phyloP scores from a whole-genome alignment of 805 yeast genomes.

The Barnettozyma salicaria region DNA sequence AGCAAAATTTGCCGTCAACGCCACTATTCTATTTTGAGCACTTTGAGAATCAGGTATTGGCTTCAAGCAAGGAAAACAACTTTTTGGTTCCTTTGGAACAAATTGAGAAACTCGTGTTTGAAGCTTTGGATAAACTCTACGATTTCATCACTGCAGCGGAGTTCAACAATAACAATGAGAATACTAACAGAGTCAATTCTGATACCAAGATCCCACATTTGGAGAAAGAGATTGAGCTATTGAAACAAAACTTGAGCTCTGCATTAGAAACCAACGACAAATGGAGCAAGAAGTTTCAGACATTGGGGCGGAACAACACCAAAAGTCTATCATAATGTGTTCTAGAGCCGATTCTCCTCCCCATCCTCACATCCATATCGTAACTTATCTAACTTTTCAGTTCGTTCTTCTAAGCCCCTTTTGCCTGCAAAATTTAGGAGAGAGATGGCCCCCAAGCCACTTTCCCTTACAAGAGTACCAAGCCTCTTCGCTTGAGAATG shows the following conservation, averaged over 20 bases:
- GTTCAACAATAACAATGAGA: neutral
- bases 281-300: slow-evolving; percentile 21
- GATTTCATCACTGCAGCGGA: slow-evolving; percentile 3
- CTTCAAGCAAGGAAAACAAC: slow-evolving; percentile 1
- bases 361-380: too few species aligned
- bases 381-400: too few species aligned
- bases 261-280: slow-evolving; percentile 26
- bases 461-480: too few species aligned
- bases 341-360: too few species aligned
- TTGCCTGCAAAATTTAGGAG: too few species aligned
- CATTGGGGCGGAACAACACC: neutral
- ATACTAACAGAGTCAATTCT: neutral
- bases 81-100: slow-evolving; percentile 1
- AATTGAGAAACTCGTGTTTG: slow-evolving; percentile 8
- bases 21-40: slow-evolving; percentile 8
- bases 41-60: slow-evolving; percentile 5
- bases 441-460: too few species aligned
- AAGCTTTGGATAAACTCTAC: slow-evolving; percentile 16
- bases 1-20: slow-evolving; percentile 4
- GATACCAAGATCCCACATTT: slow-evolving; percentile 10
- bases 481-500: too few species aligned
- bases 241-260: slow-evolving; percentile 16
- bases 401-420: too few species aligned
- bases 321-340: neutral
- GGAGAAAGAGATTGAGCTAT: slow-evolving; percentile 11